Evolutionary conservation across 768 basidiomycete genomes (phyloP), one percentile per base, ranked within the genome.

Genomic region (Baorangia bicolor): DNA sequence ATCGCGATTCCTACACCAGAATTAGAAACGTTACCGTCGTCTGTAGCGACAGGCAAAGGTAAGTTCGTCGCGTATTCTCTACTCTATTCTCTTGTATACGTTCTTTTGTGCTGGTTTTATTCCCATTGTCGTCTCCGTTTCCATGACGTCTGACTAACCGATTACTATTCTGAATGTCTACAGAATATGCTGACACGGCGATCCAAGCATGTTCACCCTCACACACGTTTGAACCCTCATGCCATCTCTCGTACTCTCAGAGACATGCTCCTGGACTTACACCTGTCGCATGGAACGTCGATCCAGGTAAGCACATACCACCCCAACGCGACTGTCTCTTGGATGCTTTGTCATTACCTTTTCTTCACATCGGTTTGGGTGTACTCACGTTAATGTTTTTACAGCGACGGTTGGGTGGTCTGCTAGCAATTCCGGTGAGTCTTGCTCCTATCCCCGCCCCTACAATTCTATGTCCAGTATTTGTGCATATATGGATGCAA

Each of bases 171-270:
- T 16, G 27, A 44, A 46, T 37, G 7, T 53, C 13, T 33, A 38
- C 50, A 69, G 67, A 51, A 30, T 56, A 56, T 20, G 44, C 41
- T 14, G 55, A 59, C 12, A 46, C 21, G 2, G 64, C 60, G 14
- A 56, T 48, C 14, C 66, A 65, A 48, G 55, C 56, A 23, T 53
- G n/a, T 34, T 21, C 23, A 13, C 37, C 55, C 33, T 43, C 45
- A 9, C 16, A 47, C 23, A 5, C 37, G 0, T 42, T 35, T 28
- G 39, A 42, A 20, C 8, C 35, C 4, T 49, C 53, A 8, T 50
- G 34, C 45, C 16, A 34, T 13, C 12, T 48, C 11, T 31, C 35
- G 3, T 1, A 21, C n/a, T 27, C 54, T 44, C 37, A 31, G 37
- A 10, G 21, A 5, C n/a, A 33, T 21, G 14, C 23, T 0, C 52